Base-by-base conservation (phyloP, 169 alveolate species). In the Cryptosporidium meleagridis region DNA sequence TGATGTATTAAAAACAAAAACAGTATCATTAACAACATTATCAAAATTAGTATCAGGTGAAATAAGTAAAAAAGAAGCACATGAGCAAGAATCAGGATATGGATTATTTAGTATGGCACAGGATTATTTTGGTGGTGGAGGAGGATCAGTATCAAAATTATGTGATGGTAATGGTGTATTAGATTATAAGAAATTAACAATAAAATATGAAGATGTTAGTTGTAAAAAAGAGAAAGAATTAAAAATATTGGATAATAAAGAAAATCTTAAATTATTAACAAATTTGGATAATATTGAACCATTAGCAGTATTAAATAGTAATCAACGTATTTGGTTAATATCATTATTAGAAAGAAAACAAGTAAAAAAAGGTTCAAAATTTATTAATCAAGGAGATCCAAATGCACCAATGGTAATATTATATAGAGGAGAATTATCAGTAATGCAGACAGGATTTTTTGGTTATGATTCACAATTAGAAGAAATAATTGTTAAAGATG, bases 391-490 rank as follows among this genome's bases (percentile, higher is more conserved):
- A 31, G 86, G 86, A n/a, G 71, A 73, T 73, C 86, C 86, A 16
- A 53, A 73, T 55, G 70, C 86, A 31, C 72, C 86, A 31, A 21
- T 55, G 8, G 72, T 73, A 23, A 55, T 73, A 0, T 33, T 73
- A 73, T 55, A 55, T 58, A 73, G 21, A 12, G 86, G 86, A 33
- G 86, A n/a, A 39, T 31, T 73, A 6, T 55, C 86, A n/a, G 41
- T 73, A 73, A 73, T 73, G 72, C 86, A 73, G 31, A 73, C 86
- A 53, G 71, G 86, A 31, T 73, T 73, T n/a, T 73, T 73, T 73
- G 86, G 86, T 31, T 73, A 73, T 55, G 86, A 73, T 31, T 73
- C 86, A 4, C 52, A 70, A 29, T 70, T 70, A 37, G 85, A 70
- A 21, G 86, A 73, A 41, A 59, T 73, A 23, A 35, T 18, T 10